A percentile compares a stretch with the other conserved stretches of the same genome.
phyloP scores from a whole-genome alignment of 129 eudicot species.

The Escallonia herrerae region DNA sequence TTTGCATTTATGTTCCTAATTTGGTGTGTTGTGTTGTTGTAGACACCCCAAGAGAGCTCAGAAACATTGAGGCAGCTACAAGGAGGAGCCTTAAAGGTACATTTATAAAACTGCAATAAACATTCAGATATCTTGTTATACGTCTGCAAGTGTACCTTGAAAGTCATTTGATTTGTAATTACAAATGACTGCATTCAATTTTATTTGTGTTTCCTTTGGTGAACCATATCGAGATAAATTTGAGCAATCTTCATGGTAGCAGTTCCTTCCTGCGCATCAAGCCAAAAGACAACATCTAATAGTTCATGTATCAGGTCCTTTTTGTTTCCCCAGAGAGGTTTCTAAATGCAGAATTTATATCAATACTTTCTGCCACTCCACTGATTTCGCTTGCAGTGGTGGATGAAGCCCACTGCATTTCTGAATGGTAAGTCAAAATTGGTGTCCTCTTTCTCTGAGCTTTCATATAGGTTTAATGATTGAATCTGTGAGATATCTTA shows the following conservation, averaged over 20 bases:
- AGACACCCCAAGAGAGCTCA: conserved; percentile 73
- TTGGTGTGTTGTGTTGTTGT: conserved; percentile 16
- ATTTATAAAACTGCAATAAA: not conserved
- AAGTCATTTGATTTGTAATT: not conserved
- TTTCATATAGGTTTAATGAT: not conserved
- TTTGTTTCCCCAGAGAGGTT: conserved; percentile 97
- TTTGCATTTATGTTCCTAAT: conserved; percentile 5
- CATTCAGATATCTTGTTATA: not conserved
- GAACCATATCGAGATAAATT: not conserved
- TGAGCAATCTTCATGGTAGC: not conserved
- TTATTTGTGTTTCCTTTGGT: not conserved
- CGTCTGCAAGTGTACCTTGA: conserved; percentile 1
- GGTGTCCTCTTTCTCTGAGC: conserved; percentile 7
- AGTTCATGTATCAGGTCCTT: conserved; percentile 64
- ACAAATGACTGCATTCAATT: not conserved
- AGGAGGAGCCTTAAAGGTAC: conserved; percentile 76
- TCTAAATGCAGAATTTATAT: conserved; percentile 68
- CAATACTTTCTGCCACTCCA: conserved; percentile 50
- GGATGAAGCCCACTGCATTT: conserved; percentile 98
- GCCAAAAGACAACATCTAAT: conserved; percentile 2
- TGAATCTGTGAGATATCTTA: not conserved
- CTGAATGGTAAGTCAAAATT: conserved; percentile 73
- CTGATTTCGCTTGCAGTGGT: conserved; percentile 74
- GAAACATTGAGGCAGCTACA: conserved; percentile 56
- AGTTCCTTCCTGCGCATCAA: not conserved